Percentiles rank a stretch among this genome's conserved stretches.
phyloP scores from a whole-genome alignment of 768 basidiomycete genomes.

The Podaxis sp. region DNA sequence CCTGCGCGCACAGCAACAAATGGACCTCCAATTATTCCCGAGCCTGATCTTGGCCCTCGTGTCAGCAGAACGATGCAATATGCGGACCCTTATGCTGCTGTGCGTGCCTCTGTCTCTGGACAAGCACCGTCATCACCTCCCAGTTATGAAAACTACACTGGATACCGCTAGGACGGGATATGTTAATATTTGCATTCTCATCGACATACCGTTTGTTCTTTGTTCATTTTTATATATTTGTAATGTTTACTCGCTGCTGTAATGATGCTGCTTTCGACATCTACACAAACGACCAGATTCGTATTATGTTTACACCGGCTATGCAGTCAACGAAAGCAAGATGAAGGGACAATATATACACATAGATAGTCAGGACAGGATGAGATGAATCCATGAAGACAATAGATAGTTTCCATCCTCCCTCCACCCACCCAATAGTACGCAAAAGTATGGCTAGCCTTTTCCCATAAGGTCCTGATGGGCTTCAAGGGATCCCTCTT shows the following conservation, averaged over 20 bases:
- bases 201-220: constrained; percentile 9
- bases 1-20: constrained; percentile 22
- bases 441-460: constrained; percentile 6
- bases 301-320: not conserved
- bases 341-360: constrained; percentile 1
- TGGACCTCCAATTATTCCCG: constrained; percentile 35
- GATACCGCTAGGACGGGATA: constrained; percentile 34
- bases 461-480: constrained; percentile 13
- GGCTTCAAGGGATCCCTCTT: constrained; percentile 18
- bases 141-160: constrained; percentile 51
- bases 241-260: not conserved
- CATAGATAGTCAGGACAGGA: not conserved
- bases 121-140: constrained; percentile 30
- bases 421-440: not conserved
- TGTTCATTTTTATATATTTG: constrained; percentile 2
- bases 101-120: constrained; percentile 53
- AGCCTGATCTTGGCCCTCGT: constrained; percentile 44
- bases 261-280: not conserved
- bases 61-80: constrained; percentile 93
- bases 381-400: not conserved
- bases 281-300: not conserved
- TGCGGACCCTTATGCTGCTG: constrained; percentile 83
- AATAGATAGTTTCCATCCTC: not conserved
- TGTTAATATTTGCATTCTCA: constrained; percentile 6
- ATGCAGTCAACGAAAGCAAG: not conserved